phyloP scores from a whole-genome alignment of 1,139 yeast genomes.

The Scheffersomyces stambukii region DNA sequence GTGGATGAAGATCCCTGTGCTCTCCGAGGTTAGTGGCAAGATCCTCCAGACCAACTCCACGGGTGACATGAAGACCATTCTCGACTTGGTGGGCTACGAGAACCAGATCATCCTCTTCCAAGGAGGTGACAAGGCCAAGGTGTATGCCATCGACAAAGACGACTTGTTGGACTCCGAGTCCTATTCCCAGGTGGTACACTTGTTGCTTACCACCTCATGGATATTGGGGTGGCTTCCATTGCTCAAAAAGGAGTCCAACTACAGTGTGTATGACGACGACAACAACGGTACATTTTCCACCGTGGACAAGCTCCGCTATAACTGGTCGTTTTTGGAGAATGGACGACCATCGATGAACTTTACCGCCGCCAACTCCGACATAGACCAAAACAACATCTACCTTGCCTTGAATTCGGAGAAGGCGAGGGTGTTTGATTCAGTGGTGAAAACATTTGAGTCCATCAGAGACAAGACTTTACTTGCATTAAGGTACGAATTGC shows the following conservation, averaged over 20 bases:
- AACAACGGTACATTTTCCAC: constrained; percentile 15
- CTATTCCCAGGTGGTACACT: constrained; percentile 45
- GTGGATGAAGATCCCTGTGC: constrained; percentile 42
- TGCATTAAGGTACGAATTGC: constrained; percentile 61
- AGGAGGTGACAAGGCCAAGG: no score
- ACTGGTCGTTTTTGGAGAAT: constrained; percentile 55
- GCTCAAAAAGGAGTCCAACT: constrained; percentile 42
- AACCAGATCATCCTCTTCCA: constrained; percentile 29
- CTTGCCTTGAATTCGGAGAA: constrained; percentile 37
- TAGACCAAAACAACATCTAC: constrained; percentile 22
- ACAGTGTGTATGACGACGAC: constrained; percentile 23
- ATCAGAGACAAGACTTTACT: constrained; percentile 49
- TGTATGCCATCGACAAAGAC: no score
- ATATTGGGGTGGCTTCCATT: constrained; percentile 53
- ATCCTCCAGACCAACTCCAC: constrained; percentile 16
- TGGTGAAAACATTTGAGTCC: constrained; percentile 40
- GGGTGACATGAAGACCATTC: constrained; percentile 4
- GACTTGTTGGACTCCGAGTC: constrained; percentile 42
- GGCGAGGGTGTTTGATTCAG: constrained; percentile 43
- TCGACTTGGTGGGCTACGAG: constrained; percentile 28
- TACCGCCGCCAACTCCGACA: constrained; percentile 18
- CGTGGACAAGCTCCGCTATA: constrained; percentile 46
- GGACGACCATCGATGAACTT: constrained; percentile 28
- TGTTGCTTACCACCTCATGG: constrained; percentile 47
- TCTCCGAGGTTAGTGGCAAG: constrained; percentile 29